Base-by-base conservation (phyloP, 768 basidiomycete genomes). In the Porpolomopsis calyptriformis region DNA sequence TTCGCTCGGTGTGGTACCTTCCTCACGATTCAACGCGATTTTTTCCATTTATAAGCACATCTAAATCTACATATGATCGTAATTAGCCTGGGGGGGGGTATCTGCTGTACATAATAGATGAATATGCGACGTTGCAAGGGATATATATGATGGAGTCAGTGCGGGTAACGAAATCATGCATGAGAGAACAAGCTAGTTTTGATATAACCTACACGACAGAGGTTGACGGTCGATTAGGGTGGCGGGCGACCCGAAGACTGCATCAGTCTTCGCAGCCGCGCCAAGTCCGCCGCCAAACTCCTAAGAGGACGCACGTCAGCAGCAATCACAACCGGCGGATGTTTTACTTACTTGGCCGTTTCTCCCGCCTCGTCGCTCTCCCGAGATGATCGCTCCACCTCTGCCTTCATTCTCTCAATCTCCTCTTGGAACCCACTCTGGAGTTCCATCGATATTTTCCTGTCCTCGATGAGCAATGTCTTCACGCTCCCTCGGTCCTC, bases 251-350 rank as follows among this genome's bases (percentile, higher is more conserved):
- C 37, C 27, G 45, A 11, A 20, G 33, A 22, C 55, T 76, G 82
- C 78, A 89, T 87, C 33, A 89, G 70, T 53, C 85, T 72, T 56
- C 82, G 71, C 56, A 89, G 64, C 47, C 83, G 71, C 40, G 76
- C 73, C 37, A 88, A 67, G 58, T 88, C 85, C 23, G 68, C 65
- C 4, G 81, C 66, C 24, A 87, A 60, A 25, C 66, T 63, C 55
- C 84, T 85, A 54, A 22, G 45, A 29, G 14, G 3, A 26, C n/a
- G n/a, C n/a, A n/a, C n/a, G n/a, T n/a, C n/a, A n/a, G n/a, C n/a
- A n/a, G n/a, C n/a, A n/a, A n/a, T n/a, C n/a, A n/a, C n/a, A n/a
- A n/a, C n/a, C n/a, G n/a, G n/a, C n/a, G n/a, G n/a, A n/a, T n/a
- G n/a, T n/a, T n/a, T 39, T 9, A 67, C 81, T 54, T 52, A 82